Percentiles rank a stretch among this genome's conserved stretches.
Evolutionary conservation across 306 rosid genomes (phyloP).

Genomic region (Arachis hypogaea): DNA sequence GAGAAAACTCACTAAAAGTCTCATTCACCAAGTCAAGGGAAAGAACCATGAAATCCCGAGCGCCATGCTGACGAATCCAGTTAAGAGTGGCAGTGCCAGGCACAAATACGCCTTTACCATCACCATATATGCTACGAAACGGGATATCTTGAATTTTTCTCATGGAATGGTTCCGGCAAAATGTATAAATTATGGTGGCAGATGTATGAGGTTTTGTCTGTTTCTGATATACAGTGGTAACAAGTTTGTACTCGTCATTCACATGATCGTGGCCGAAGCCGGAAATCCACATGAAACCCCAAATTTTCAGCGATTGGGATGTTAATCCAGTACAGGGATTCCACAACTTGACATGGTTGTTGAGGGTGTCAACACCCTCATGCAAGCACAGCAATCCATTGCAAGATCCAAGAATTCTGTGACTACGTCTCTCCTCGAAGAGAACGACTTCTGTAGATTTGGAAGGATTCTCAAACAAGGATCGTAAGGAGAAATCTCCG

Average conservation of each 20-base stretch:
- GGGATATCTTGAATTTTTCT: not conserved
- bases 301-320: not conserved
- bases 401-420: slow-evolving; percentile 13
- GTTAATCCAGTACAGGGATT: slow-evolving; percentile 20
- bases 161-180: not conserved
- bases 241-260: slow-evolving; percentile 30
- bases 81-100: slow-evolving; percentile 11
- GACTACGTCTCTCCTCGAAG: not conserved
- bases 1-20: slow-evolving; percentile 8
- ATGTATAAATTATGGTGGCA: slow-evolving; percentile 10
- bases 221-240: not conserved
- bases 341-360: slow-evolving; percentile 9
- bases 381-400: slow-evolving; percentile 33
- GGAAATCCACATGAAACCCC: not conserved
- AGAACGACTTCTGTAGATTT: not conserved
- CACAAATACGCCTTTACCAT: slow-evolving; percentile 14
- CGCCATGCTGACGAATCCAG: not conserved
- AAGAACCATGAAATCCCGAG: not conserved
- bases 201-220: not conserved
- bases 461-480: not conserved
- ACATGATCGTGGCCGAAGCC: slow-evolving; percentile 40
- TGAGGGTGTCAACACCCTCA: not conserved
- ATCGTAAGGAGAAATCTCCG: not conserved
- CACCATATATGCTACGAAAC: fast-evolving
- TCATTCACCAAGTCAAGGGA: slow-evolving; percentile 28